phyloP scores from a whole-genome alignment of 2,329 filamentous ascomycete genomes.

The Xylaria sp. region DNA sequence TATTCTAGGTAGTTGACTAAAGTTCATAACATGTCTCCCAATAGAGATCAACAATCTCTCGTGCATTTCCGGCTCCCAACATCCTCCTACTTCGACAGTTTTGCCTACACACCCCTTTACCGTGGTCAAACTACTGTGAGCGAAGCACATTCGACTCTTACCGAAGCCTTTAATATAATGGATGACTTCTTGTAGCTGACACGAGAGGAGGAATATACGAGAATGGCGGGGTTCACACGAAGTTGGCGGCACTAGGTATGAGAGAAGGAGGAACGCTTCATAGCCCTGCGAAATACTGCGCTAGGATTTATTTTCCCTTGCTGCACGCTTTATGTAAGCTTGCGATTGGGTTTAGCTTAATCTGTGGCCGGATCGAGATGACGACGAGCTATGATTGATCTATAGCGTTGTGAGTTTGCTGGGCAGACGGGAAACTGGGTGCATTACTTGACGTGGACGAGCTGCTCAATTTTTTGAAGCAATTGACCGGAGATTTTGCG shows the following conservation, averaged over 20 bases:
- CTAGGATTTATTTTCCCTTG: no score
- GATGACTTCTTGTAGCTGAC: slow-evolving; percentile 3
- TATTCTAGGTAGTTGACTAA: slow-evolving; percentile 32
- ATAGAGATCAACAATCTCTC: slow-evolving; percentile 32
- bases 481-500: no score
- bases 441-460: slow-evolving; percentile 6
- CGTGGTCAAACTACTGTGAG: slow-evolving; percentile 51
- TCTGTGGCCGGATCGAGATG: neutral
- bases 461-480: slow-evolving; percentile 40
- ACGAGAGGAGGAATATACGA: slow-evolving; percentile 21
- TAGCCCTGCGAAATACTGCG: no score
- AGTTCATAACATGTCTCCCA: slow-evolving; percentile 36
- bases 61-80: slow-evolving; percentile 28
- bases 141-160: slow-evolving; percentile 29
- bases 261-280: no score
- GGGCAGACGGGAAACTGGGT: neutral
- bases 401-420: slow-evolving; percentile 4
- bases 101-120: slow-evolving; percentile 38
- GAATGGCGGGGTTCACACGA: slow-evolving; percentile 30
- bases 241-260: neutral
- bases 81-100: slow-evolving; percentile 36
- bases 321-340: no score
- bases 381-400: no score
- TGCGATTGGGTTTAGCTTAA: neutral
- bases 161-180: neutral